phyloP scores from a whole-genome alignment of 1,139 yeast species.

The Nakaseomyces uthaithaninus region DNA sequence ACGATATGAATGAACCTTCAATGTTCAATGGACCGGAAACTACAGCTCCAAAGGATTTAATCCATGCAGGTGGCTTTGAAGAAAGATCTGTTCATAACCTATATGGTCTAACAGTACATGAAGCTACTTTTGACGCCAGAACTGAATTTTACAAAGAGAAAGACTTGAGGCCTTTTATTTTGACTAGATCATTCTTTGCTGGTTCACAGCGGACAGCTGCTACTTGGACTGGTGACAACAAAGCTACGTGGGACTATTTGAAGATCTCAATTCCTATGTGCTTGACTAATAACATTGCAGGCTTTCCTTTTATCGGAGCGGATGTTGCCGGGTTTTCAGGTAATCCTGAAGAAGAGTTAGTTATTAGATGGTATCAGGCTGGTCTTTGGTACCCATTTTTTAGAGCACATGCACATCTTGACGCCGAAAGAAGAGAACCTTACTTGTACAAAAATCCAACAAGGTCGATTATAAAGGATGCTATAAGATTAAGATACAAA shows the following conservation, averaged over 20 bases:
- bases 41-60: slow-evolving; percentile 67
- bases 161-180: slow-evolving; percentile 70
- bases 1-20: slow-evolving; percentile 97
- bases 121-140: slow-evolving; percentile 67
- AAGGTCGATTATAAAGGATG: slow-evolving; percentile 57
- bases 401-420: slow-evolving; percentile 94
- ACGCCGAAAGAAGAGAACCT: slow-evolving; percentile 86
- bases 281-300: slow-evolving; percentile 69
- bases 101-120: slow-evolving; percentile 72
- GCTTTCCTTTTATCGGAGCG: slow-evolving; percentile 91
- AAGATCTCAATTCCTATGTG: slow-evolving; percentile 79
- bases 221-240: slow-evolving; percentile 97
- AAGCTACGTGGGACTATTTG: slow-evolving; percentile 85
- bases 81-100: slow-evolving; percentile 85
- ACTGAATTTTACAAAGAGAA: slow-evolving; percentile 41
- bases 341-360: slow-evolving; percentile 69
- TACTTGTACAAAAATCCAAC: slow-evolving; percentile 76
- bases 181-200: slow-evolving; percentile 78
- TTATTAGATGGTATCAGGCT: slow-evolving; percentile 90
- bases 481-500: slow-evolving; percentile 63
- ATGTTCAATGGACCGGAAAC: slow-evolving; percentile 94
- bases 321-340: slow-evolving; percentile 98
- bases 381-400: slow-evolving; percentile 96
- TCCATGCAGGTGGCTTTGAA: slow-evolving; percentile 78
- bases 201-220: slow-evolving; percentile 92